A percentile compares a stretch with the other conserved stretches of the same genome.
These are phyloP conservation scores for Arthrocladium fulminans DNA, from an alignment of 2,329 filamentous ascomycete species.

Conservation along the genomic window DNA sequence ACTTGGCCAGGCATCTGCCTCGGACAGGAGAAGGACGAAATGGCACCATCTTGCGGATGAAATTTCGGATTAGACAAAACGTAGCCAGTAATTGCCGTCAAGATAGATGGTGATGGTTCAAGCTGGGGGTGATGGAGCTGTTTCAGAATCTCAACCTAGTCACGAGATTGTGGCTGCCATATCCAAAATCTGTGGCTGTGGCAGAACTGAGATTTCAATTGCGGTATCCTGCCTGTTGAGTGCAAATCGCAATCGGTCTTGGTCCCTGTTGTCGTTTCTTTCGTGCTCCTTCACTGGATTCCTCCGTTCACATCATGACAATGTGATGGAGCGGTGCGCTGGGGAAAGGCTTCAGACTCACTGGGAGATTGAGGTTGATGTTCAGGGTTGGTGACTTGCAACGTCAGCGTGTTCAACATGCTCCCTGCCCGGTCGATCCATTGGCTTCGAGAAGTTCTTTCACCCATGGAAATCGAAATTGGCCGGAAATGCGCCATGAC, in stretches of 20 bases:
- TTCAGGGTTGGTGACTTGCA: background rate
- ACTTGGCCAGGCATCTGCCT: background rate
- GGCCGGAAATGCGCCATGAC: constrained; percentile 7
- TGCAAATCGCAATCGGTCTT: too few species aligned
- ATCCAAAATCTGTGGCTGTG: constrained; percentile 4
- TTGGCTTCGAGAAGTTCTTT: background rate
- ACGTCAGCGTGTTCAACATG: background rate
- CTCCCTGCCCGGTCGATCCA: background rate
- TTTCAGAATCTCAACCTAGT: constrained; percentile 14
- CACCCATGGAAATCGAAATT: background rate
- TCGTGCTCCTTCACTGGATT: background rate
- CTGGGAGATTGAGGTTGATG: background rate
- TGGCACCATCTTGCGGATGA: constrained; percentile 13
- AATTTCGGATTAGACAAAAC: background rate
- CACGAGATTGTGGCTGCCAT: constrained; percentile 5
- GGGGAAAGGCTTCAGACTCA: background rate
- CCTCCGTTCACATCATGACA: background rate
- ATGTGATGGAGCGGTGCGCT: background rate
- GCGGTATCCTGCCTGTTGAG: too few species aligned
- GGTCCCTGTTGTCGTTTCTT: too few species aligned
- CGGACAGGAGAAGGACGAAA: constrained; percentile 15
- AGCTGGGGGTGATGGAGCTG: constrained; percentile 11
- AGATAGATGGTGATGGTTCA: constrained; percentile 9
- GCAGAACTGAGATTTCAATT: background rate
- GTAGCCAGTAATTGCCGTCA: constrained; percentile 12